Percentiles rank a stretch among this genome's conserved stretches.
These are phyloP conservation scores for Adenanthera pavonina DNA, from an alignment of 306 rosid genomes.

Conservation along the genomic window DNA sequence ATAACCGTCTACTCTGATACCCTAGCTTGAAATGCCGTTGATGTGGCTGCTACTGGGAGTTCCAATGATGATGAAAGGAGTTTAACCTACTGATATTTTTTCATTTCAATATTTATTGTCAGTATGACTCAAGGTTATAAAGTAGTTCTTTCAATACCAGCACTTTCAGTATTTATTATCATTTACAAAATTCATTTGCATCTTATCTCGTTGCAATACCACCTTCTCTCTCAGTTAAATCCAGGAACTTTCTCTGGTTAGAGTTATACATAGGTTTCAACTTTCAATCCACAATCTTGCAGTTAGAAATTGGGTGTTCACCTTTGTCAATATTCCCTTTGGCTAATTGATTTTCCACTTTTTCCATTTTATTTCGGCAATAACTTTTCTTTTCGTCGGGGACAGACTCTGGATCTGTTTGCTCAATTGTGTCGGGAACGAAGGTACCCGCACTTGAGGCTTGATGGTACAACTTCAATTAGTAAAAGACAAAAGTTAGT, in stretches of 20 bases:
- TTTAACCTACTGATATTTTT: background rate
- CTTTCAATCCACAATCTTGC: conserved; percentile 9
- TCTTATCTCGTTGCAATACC: background rate
- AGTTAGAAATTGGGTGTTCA: conserved; percentile 4
- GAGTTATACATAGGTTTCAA: conserved; percentile 9
- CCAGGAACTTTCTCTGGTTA: background rate
- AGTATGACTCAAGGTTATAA: background rate
- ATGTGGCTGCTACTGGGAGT: background rate
- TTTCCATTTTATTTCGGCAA: conserved; percentile 16
- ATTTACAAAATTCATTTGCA: background rate
- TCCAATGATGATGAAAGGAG: background rate
- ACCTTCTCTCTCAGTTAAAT: background rate
- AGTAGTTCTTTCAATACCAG: background rate
- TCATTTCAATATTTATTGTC: background rate
- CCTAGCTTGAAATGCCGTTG: background rate
- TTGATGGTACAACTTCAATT: conserved; percentile 90
- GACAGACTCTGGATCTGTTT: conserved; percentile 93
- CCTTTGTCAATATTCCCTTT: conserved; percentile 27
- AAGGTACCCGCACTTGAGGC: conserved; percentile 91
- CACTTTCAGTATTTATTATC: too few species aligned
- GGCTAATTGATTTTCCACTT: conserved; percentile 19
- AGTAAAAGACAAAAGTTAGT: conserved; percentile 95
- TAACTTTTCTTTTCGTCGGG: conserved; percentile 38
- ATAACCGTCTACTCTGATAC: background rate
- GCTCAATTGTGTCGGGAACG: conserved; percentile 94